These are phyloP conservation scores for Blastobotrys muscicola DNA, from an alignment of 805 yeast species.

Conservation along the genomic window DNA sequence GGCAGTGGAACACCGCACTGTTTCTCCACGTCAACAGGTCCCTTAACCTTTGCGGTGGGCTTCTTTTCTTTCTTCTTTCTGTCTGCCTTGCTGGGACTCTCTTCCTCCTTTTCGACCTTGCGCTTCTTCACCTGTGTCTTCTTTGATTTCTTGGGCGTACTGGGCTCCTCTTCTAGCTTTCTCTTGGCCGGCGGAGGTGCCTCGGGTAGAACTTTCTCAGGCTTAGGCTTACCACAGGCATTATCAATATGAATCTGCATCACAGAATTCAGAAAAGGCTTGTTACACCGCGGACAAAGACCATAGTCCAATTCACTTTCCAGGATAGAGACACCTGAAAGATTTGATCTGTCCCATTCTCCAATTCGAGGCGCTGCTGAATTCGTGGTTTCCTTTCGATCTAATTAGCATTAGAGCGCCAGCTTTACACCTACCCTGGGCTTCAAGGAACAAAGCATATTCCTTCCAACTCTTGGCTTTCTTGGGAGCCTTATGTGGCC, in stretches of 20 bases:
- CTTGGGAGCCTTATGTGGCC: neutral
- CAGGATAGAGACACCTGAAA: conserved; percentile 20
- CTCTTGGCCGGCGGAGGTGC: conserved; percentile 5
- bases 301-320: conserved; percentile 19
- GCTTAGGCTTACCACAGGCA: conserved; percentile 4
- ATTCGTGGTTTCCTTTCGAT: too few relatives aligned
- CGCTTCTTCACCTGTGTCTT: conserved; percentile 1
- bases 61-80: conserved; percentile 13
- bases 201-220: conserved; percentile 3
- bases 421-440: conserved; percentile 1
- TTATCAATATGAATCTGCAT: conserved; percentile 16
- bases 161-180: conserved; percentile 4
- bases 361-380: neutral
- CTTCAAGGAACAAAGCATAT: conserved; percentile 10
- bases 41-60: conserved; percentile 45
- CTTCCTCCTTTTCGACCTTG: conserved; percentile 5
- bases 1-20: conserved; percentile 96
- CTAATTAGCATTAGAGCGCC: too few relatives aligned
- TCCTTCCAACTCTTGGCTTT: conserved; percentile 9
- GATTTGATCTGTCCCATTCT: conserved; percentile 19
- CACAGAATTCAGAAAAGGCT: conserved; percentile 21
- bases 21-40: conserved; percentile 82
- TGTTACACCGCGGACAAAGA: conserved; percentile 23
- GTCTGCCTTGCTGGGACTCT: neutral
- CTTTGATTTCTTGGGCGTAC: neutral